These are phyloP conservation scores for Fibroporia radiculosa DNA, from an alignment of 768 basidiomycete genomes.

Conservation along the genomic window DNA sequence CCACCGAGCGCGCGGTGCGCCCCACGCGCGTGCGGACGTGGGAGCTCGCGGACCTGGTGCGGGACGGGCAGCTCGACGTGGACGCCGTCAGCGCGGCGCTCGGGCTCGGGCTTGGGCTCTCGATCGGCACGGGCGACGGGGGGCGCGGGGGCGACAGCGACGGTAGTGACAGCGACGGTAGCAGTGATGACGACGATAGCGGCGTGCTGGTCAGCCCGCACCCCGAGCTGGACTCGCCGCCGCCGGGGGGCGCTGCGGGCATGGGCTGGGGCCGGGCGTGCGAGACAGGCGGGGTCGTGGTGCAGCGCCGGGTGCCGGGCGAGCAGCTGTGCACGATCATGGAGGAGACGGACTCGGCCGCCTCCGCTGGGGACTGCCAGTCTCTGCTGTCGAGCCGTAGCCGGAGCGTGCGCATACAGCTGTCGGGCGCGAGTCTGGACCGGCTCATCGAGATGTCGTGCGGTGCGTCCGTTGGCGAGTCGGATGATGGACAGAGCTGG, in stretches of 20 bases:
- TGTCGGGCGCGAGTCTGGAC: background rate
- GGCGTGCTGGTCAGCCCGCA: background rate
- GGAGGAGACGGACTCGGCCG: constrained; percentile 19
- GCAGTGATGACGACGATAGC: constrained; percentile 1
- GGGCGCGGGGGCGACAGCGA: background rate
- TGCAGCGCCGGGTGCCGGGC: constrained; percentile 12
- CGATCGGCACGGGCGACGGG: background rate
- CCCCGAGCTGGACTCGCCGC: background rate
- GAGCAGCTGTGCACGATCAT: constrained; percentile 19
- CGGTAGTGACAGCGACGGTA: background rate
- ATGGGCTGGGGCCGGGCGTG: constrained; percentile 7
- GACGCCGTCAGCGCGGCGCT: constrained; percentile 20
- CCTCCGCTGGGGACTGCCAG: constrained; percentile 6
- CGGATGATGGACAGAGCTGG: constrained; percentile 9
- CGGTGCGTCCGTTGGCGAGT: background rate
- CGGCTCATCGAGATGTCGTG: background rate
- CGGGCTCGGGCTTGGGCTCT: constrained; percentile 11
- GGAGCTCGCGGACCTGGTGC: constrained; percentile 17
- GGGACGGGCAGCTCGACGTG: constrained; percentile 20
- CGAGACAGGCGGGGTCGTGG: background rate
- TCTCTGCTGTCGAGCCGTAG: too few relatives aligned
- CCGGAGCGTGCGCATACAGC: constrained; percentile 2
- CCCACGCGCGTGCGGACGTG: constrained; percentile 63
- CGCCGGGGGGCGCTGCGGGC: background rate
- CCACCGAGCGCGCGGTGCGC: constrained; percentile 77